Percentiles rank a stretch among this genome's conserved stretches.
These are phyloP conservation scores for Phyllosticta citriasiana DNA, from an alignment of 2,329 filamentous ascomycete genomes.

Conservation along the genomic window DNA sequence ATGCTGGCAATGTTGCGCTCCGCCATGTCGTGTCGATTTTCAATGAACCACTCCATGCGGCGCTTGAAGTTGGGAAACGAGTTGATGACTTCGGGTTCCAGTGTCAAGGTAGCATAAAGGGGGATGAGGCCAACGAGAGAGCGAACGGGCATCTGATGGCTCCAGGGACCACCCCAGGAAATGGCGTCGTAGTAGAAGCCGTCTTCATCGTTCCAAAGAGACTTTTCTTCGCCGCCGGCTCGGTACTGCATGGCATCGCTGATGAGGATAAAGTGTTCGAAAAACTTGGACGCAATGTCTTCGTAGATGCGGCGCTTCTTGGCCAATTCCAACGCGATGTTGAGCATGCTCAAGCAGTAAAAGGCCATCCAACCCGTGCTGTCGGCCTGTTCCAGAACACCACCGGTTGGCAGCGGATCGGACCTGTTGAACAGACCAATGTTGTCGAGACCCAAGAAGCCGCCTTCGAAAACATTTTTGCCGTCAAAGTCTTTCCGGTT, in stretches of 20 bases:
- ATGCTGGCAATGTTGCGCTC: slow-evolving; percentile 94
- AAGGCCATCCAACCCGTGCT: slow-evolving; percentile 99
- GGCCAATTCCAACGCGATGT: slow-evolving; percentile 87
- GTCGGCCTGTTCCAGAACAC: slow-evolving; percentile 89
- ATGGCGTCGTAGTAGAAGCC: slow-evolving; percentile 99
- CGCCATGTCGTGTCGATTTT: slow-evolving; percentile 75
- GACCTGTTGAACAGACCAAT: slow-evolving; percentile 97
- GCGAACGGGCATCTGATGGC: slow-evolving; percentile 81
- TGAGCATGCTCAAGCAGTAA: slow-evolving; percentile 92
- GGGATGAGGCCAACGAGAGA: slow-evolving; percentile 92
- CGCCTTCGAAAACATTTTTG: slow-evolving; percentile 96
- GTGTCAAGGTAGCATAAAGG: slow-evolving; percentile 79
- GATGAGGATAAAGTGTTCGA: slow-evolving; percentile 97
- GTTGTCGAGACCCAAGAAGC: slow-evolving; percentile 91
- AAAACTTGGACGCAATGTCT: slow-evolving; percentile 96
- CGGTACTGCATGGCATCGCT: slow-evolving; percentile 86
- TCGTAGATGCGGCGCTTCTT: slow-evolving; percentile 94
- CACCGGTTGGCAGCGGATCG: slow-evolving; percentile 85
- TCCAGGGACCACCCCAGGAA: slow-evolving; percentile 88
- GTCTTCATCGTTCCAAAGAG: slow-evolving; percentile 92
- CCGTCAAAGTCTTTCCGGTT: slow-evolving; percentile 91
- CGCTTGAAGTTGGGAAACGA: slow-evolving; percentile 88
- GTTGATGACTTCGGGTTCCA: slow-evolving; percentile 90
- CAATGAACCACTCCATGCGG: slow-evolving; percentile 86
- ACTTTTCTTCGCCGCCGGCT: slow-evolving; percentile 60